Evolutionary conservation across 768 basidiomycete genomes (phyloP), one percentile per base, ranked within the genome.

Genomic region (Psilocybe subaeruginosa): DNA sequence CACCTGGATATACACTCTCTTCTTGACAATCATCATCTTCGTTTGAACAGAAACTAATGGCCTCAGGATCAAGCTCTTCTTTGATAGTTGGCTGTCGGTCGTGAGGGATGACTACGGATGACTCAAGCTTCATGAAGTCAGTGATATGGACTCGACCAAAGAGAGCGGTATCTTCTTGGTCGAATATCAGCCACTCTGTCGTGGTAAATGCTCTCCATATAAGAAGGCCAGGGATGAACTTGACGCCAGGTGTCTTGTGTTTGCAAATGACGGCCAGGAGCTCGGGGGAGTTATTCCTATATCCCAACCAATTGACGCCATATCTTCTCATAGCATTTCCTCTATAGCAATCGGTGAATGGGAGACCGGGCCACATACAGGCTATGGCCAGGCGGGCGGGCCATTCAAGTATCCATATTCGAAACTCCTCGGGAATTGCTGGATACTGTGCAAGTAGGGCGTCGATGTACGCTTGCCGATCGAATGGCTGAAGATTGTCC

Each of bases 281-380:
- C 4, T 41, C 12, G 3, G 54, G 8, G 8, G 23, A 45, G 4
- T 37, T 9, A 19, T 8, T 11, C 14, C 27, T 43, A 17, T 56
- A 46, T 9, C 35, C 4, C 12, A 56, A 17, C 54, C 54, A 56
- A 9, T 8, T 45, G 23, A 45, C 54, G 23, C 23, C 39, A 29
- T 23, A 9, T 8, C 23, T 8, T 30, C 43, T 14, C 19, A 14
- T 23, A 3, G 14, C 0, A 3, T 12, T 29, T 17, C 23, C 2
- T 4, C 19, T 27, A 7, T 4, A 11, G 33, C 46, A 43, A 3
- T 49, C 6, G 3, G 3, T 11, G 27, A 56, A 46, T 9, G 60
- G 58, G 4, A 63, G 53, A 4, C 45, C 62, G 1, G 62, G 62
- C 62, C 62, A 63, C 11, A 39, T 56, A 14, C 17, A 39, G 1